Evolutionary conservation across 352 stramenopile genomes (phyloP), one percentile per base, ranked within the genome.

Genomic region (Aphanomyces invadans): DNA sequence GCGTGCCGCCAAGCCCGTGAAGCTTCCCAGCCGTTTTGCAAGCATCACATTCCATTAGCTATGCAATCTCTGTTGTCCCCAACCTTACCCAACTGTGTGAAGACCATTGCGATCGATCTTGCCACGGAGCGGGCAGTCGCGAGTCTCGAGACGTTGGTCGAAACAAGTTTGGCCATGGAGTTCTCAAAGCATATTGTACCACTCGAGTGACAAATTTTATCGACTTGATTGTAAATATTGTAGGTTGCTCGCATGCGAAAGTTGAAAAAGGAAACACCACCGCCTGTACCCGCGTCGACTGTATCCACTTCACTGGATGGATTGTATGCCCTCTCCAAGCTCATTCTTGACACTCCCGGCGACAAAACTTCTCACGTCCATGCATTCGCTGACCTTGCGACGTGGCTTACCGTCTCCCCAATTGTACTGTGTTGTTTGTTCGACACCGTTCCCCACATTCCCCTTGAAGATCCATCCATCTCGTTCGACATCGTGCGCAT

Each of bases 181-280:
- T 67, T 67, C 17, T 19, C 39, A 28, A 67, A 67, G 49, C 60
- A 67, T 12, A 51, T 67, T 51, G 60, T 67, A 31, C 60, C n/a
- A 7, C 39, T 3, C 32, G 42, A 23, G 26, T 21, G 42, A 11
- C 19, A 28, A n/a, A n/a, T n/a, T n/a, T n/a, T n/a, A n/a, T n/a
- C n/a, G n/a, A n/a, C n/a, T n/a, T n/a, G n/a, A n/a, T n/a, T n/a
- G n/a, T n/a, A n/a, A n/a, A n/a, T n/a, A n/a, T n/a, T n/a, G n/a
- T 57, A 57, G 49, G 49, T 57, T 0, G 19, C 49, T 7, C 49
- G 49, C 29, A 57, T 57, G 49, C 49, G 49, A 42, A 67, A 44
- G 31, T 59, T 32, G 32, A 49, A 42, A 67, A 67, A 44, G 2
- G 49, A 38, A 5, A 12, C 46, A 3, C 17, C n/a, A 12, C 23